Conservation (phyloP, 2,329 filamentous ascomycete species). For the Beauveria rudraprayagi region DNA sequence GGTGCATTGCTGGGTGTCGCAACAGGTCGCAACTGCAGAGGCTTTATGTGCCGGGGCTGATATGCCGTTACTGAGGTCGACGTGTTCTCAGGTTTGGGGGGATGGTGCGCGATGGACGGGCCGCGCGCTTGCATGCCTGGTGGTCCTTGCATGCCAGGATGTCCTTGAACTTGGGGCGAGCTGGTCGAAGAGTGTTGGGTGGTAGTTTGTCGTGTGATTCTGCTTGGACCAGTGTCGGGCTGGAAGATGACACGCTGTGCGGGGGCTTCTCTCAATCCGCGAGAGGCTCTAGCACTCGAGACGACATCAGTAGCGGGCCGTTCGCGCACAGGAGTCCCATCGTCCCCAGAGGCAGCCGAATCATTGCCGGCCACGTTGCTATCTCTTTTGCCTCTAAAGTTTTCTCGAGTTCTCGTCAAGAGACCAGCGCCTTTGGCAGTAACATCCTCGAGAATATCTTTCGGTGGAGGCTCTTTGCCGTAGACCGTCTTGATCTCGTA, state of each 20-base stretch:
- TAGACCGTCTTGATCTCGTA: constrained; percentile 77
- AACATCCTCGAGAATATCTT: constrained; percentile 79
- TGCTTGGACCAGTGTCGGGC: constrained; percentile 61
- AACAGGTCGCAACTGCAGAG: constrained; percentile 62
- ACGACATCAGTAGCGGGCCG: constrained; percentile 42
- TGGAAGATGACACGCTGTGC: constrained; percentile 79
- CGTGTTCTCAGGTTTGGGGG: constrained; percentile 46
- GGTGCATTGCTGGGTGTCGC: constrained; percentile 69
- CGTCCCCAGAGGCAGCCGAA: constrained; percentile 51
- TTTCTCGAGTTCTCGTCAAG: constrained; percentile 71
- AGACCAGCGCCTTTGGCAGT: constrained; percentile 78
- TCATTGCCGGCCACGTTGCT: constrained; percentile 46
- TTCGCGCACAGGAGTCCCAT: constrained; percentile 50
- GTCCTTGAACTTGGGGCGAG: constrained; percentile 22
- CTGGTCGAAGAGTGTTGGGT: constrained; percentile 31
- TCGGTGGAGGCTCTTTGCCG: constrained; percentile 73
- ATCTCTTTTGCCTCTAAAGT: constrained; percentile 49
- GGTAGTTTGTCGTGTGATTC: constrained; percentile 53
- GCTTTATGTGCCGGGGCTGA: constrained; percentile 56
- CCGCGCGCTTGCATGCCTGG: constrained; percentile 29
- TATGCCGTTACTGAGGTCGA: constrained; percentile 59
- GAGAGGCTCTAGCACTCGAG: constrained; percentile 49
- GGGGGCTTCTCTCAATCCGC: constrained; percentile 71
- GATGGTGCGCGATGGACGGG: constrained; percentile 41
- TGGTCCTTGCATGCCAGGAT: constrained; percentile 23